Evolutionary conservation across 768 basidiomycete genomes (phyloP).

Genomic region (Pleurotus djamor): DNA sequence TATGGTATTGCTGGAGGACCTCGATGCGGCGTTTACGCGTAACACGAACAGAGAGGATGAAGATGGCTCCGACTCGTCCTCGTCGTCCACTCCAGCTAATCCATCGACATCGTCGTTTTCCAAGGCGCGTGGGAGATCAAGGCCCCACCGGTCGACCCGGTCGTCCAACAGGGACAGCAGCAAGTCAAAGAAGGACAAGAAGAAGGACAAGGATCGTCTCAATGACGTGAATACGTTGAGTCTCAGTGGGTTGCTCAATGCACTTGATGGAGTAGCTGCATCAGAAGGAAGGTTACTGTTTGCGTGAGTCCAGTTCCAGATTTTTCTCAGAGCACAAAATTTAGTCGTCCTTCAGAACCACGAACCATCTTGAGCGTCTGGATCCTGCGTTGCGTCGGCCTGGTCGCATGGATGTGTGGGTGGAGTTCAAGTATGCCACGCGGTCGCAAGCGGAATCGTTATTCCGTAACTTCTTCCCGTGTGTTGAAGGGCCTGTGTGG

Average conservation of each 20-base stretch:
- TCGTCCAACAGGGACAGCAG: slow-evolving; percentile 14
- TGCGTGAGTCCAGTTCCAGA: slow-evolving; percentile 54
- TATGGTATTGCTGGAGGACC: slow-evolving; percentile 87
- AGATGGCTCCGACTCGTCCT: slow-evolving; percentile 13
- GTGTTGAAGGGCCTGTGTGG: slow-evolving; percentile 5
- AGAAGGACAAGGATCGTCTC: slow-evolving; percentile 53
- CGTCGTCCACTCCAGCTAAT: slow-evolving; percentile 10
- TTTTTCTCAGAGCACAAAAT: no score
- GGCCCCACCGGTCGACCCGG: slow-evolving; percentile 9
- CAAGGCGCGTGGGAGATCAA: not conserved
- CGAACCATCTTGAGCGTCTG: slow-evolving; percentile 87
- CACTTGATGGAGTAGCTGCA: slow-evolving; percentile 83
- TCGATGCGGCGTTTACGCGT: slow-evolving; percentile 86
- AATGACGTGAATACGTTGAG: slow-evolving; percentile 82
- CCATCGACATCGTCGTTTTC: not conserved
- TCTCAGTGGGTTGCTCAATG: slow-evolving; percentile 80
- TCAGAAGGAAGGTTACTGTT: slow-evolving; percentile 87
- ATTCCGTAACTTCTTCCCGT: slow-evolving; percentile 91
- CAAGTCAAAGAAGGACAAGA: slow-evolving; percentile 38
- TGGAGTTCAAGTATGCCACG: slow-evolving; percentile 86
- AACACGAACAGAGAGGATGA: slow-evolving; percentile 64
- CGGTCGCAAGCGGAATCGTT: slow-evolving; percentile 84
- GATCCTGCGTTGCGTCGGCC: slow-evolving; percentile 92
- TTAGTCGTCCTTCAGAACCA: slow-evolving; percentile 75
- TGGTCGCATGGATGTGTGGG: slow-evolving; percentile 91